These are phyloP conservation scores for Macrophomina phaseolina DNA, from an alignment of 2,329 filamentous ascomycete species.

Conservation along the genomic window DNA sequence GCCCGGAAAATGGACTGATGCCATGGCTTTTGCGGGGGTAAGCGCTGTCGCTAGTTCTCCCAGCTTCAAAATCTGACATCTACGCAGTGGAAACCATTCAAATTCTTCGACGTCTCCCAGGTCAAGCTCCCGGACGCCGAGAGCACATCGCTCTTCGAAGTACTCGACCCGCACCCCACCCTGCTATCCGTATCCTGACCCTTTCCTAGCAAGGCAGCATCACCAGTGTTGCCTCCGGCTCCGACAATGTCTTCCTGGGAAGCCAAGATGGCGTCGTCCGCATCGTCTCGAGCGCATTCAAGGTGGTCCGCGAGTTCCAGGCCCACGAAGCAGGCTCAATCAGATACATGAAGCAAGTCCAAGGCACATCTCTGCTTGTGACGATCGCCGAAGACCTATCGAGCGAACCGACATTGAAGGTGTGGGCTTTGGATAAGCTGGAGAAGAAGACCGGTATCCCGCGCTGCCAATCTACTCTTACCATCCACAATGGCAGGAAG, in stretches of 20 bases:
- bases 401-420: conserved; percentile 86
- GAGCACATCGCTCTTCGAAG: conserved; percentile 77
- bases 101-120: conserved; percentile 96
- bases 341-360: conserved; percentile 90
- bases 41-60: neutral
- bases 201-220: conserved; percentile 64
- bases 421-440: conserved; percentile 94
- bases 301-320: conserved; percentile 82
- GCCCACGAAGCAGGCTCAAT: conserved; percentile 82
- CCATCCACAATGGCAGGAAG: conserved; percentile 86
- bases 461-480: conserved; percentile 83
- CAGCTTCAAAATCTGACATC: neutral
- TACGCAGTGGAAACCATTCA: conserved; percentile 93
- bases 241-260: conserved; percentile 87
- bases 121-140: conserved; percentile 82
- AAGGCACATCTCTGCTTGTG: conserved; percentile 82
- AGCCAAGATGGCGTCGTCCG: conserved; percentile 84
- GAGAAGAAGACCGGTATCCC: conserved; percentile 93
- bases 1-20: conserved; percentile 28
- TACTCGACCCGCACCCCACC: conserved; percentile 51
- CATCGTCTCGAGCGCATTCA: conserved; percentile 87
- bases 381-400: conserved; percentile 88
- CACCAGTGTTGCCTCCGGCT: conserved; percentile 82
- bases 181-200: conserved; percentile 35
- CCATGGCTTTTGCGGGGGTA: conserved; percentile 52